A percentile compares a stretch with the other conserved stretches of the same genome.
Conservation (phyloP, 352 stramenopile species). For the Phytophthora hybrid region DNA sequence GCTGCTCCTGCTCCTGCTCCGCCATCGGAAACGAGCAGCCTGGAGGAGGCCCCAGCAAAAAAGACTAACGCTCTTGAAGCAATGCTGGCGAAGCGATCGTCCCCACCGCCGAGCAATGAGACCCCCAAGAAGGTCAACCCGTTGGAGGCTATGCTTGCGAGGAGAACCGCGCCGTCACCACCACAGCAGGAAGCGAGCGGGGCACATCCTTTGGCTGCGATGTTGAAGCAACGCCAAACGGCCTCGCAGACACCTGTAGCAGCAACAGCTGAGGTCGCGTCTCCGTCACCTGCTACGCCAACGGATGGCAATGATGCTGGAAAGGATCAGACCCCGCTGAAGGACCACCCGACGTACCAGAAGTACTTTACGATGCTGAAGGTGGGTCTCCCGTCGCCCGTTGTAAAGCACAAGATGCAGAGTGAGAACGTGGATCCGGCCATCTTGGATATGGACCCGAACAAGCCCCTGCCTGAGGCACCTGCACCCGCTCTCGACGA, state of each 20-base stretch:
- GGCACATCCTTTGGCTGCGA: conserved; percentile 46
- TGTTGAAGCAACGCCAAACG: conserved; percentile 50
- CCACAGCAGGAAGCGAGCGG: conserved; percentile 18
- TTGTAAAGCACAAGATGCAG: conserved; percentile 85
- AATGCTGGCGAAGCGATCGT: conserved; percentile 45
- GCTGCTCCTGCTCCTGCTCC: conserved; percentile 1
- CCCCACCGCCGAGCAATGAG: conserved; percentile 17
- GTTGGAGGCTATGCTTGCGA: conserved; percentile 55
- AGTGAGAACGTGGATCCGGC: conserved; percentile 67
- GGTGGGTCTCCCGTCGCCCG: conserved; percentile 66
- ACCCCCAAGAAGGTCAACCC: conserved; percentile 43
- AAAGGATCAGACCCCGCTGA: conserved; percentile 53
- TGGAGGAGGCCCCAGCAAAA: not conserved
- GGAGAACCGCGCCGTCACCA: conserved; percentile 26
- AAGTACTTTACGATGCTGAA: conserved; percentile 90
- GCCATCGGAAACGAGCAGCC: conserved; percentile 16
- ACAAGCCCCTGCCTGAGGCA: conserved; percentile 50
- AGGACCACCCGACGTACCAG: conserved; percentile 72
- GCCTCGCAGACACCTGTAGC: conserved; percentile 23
- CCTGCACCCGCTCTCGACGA: conserved; percentile 29
- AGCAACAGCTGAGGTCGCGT: conserved; percentile 4
- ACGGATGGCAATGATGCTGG: conserved; percentile 10
- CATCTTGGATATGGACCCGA: conserved; percentile 73
- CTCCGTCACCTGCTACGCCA: conserved; percentile 2
- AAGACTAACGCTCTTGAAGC: conserved; percentile 48